Evolutionary conservation across 2,329 filamentous ascomycete species (phyloP).

Genomic region (Aspergillus sp.): DNA sequence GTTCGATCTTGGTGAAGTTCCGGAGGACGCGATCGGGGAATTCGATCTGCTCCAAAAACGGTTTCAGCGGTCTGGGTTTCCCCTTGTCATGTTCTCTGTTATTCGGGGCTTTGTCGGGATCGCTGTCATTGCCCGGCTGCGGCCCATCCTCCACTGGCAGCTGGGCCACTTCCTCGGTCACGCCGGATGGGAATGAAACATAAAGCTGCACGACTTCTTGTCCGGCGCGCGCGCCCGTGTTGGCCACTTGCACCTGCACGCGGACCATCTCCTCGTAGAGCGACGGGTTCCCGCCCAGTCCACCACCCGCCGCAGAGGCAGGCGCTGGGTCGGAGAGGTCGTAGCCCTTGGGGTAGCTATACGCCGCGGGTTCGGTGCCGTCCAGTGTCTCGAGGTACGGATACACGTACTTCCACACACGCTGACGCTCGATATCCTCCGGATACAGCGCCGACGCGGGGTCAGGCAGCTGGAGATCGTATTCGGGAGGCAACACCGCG

Average conservation of each 20-base stretch:
- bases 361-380: constrained; percentile 38
- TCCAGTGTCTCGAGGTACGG: constrained; percentile 54
- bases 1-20: constrained; percentile 61
- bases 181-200: constrained; percentile 52
- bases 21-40: constrained; percentile 58
- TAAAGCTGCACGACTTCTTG: constrained; percentile 54
- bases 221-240: constrained; percentile 41
- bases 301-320: constrained; percentile 59
- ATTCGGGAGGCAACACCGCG: constrained; percentile 45
- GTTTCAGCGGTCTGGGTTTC: constrained; percentile 3
- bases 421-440: constrained; percentile 42
- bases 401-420: constrained; percentile 62
- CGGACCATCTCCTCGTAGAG: constrained; percentile 44
- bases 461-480: constrained; percentile 48
- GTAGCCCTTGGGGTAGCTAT: constrained; percentile 51
- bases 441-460: constrained; percentile 55
- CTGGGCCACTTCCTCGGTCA: constrained; percentile 16
- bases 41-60: constrained; percentile 42
- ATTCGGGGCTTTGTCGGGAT: too few relatives aligned
- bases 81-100: too few relatives aligned
- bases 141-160: neutral
- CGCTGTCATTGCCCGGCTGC: too few relatives aligned
- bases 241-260: constrained; percentile 40
- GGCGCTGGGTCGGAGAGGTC: constrained; percentile 37
- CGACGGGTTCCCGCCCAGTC: constrained; percentile 43